A percentile compares a stretch with the other conserved stretches of the same genome.
Evolutionary conservation across 2,329 filamentous ascomycete species (phyloP).

Genomic region (Ascosphaera apis): DNA sequence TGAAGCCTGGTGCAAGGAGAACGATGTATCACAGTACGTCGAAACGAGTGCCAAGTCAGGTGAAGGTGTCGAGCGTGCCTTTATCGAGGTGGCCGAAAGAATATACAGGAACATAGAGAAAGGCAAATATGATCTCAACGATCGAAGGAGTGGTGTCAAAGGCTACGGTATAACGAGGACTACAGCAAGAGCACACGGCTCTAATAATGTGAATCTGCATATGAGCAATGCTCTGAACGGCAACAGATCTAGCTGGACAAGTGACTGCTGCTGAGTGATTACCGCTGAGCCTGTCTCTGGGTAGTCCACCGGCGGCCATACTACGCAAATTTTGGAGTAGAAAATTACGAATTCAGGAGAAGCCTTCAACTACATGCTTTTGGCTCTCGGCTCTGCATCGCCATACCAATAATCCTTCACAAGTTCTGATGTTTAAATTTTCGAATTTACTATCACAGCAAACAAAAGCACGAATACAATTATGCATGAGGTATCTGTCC

Average conservation of each 20-base stretch:
- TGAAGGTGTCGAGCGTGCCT: slow-evolving; percentile 80
- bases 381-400: no score
- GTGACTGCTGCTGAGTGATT: slow-evolving; percentile 18
- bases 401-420: no score
- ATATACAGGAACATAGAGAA: slow-evolving; percentile 96
- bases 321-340: no score
- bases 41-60: slow-evolving; percentile 94
- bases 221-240: slow-evolving; percentile 25
- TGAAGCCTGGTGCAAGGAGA: slow-evolving; percentile 64
- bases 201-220: slow-evolving; percentile 21
- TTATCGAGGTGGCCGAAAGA: slow-evolving; percentile 76
- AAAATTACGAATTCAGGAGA: no score
- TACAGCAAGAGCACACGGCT: slow-evolving; percentile 10
- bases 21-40: slow-evolving; percentile 78
- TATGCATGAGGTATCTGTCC: no score
- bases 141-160: slow-evolving; percentile 79
- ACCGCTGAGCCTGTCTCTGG: no score
- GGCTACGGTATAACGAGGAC: slow-evolving; percentile 22
- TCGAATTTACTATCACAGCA: no score
- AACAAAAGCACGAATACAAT: no score
- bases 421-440: no score
- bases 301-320: no score
- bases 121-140: slow-evolving; percentile 83
- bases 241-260: slow-evolving; percentile 14
- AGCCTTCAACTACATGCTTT: no score